phyloP scores from a whole-genome alignment of 805 yeast species.

The Metschnikowia dekortorum region DNA sequence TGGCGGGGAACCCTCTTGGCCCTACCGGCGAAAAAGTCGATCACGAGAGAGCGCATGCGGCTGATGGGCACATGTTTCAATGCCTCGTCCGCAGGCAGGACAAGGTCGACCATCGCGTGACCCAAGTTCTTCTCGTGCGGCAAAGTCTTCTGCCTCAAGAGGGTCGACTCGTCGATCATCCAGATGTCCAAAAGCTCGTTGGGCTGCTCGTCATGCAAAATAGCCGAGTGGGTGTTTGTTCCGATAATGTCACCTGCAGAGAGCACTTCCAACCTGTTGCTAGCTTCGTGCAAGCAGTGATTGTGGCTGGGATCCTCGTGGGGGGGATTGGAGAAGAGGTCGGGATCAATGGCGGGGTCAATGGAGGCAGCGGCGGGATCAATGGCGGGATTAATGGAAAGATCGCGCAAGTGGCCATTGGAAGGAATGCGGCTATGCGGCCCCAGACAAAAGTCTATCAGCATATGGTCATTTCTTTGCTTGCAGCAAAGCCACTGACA shows the following conservation, averaged over 20 bases:
- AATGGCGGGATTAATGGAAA: neutral
- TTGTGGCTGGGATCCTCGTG: neutral
- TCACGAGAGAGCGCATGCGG: slow-evolving; percentile 7
- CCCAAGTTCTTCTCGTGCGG: slow-evolving; percentile 40
- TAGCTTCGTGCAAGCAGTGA: neutral
- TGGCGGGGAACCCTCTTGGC: slow-evolving; percentile 31
- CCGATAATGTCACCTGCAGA: slow-evolving; percentile 30
- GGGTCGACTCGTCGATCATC: slow-evolving; percentile 28
- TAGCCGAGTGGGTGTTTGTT: slow-evolving; percentile 21
- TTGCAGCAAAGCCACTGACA: slow-evolving; percentile 39
- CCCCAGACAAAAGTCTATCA: neutral
- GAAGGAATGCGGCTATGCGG: neutral
- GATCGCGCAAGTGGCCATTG: neutral
- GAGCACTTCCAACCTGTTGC: slow-evolving; percentile 17
- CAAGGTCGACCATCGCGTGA: slow-evolving; percentile 6
- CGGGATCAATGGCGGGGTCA: neutral
- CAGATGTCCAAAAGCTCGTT: slow-evolving; percentile 36
- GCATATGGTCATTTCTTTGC: neutral
- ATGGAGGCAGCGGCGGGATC: no score
- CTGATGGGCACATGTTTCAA: slow-evolving; percentile 3
- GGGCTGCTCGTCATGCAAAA: slow-evolving; percentile 21
- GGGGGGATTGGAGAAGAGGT: neutral
- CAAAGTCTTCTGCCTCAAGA: slow-evolving; percentile 24
- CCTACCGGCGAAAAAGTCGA: slow-evolving; percentile 30
- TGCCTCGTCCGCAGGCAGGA: neutral